Conservation (phyloP, 75 land plant species). For the Sequoiadendron giganteum region DNA sequence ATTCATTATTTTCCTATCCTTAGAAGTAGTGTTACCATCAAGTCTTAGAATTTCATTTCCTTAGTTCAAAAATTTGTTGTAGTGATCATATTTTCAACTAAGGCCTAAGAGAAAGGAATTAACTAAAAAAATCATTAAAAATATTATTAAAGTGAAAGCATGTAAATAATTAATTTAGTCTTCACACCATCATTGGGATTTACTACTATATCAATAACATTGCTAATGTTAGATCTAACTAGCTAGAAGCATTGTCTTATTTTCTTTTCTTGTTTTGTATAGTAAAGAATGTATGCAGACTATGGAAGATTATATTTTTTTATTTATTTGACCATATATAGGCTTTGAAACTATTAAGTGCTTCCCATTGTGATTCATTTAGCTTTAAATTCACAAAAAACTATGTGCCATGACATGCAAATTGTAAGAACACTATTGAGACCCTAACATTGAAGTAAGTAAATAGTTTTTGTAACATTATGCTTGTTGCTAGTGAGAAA, state of each 20-base stretch:
- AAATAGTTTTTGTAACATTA: no score
- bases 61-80: no score
- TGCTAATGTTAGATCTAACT: neutral
- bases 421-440: no score
- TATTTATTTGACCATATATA: constrained; percentile 26
- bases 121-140: no score
- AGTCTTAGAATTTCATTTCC: no score
- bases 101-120: no score
- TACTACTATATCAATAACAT: neutral
- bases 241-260: neutral
- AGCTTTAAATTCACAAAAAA: constrained; percentile 58
- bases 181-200: constrained; percentile 67
- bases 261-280: constrained; percentile 19
- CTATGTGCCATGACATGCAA: neutral
- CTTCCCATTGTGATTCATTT: constrained; percentile 28
- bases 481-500: no score
- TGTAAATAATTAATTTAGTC: constrained; percentile 61
- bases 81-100: no score
- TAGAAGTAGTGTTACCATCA: no score
- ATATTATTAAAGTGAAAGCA: constrained; percentile 45
- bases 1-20: no score
- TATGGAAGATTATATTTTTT: constrained; percentile 25
- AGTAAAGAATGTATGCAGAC: constrained; percentile 58
- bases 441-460: no score
- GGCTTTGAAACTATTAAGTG: constrained; percentile 19